Evolutionary conservation across 129 eudicot species (phyloP).

Genomic region (Smallanthus sonchifolius): DNA sequence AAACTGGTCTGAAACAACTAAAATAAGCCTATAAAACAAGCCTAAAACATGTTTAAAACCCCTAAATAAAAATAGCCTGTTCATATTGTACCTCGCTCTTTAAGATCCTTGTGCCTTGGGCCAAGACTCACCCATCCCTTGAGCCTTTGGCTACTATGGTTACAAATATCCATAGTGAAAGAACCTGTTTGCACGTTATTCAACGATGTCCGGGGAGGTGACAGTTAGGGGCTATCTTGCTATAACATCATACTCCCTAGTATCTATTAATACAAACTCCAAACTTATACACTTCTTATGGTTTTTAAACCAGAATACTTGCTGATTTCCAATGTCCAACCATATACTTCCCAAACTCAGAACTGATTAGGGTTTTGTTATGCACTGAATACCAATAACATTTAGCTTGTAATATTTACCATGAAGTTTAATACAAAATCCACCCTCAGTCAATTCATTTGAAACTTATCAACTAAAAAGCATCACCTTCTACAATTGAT

Average conservation of each 20-base stretch:
- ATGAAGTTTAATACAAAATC: background rate
- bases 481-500: constrained; percentile 18
- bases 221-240: background rate
- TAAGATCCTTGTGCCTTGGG: no score
- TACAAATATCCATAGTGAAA: background rate
- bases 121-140: no score
- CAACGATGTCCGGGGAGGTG: background rate
- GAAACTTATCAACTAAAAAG: background rate
- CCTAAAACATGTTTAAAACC: no score
- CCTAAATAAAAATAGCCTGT: no score
- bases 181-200: background rate
- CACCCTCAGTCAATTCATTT: background rate
- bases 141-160: no score
- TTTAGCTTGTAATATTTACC: background rate
- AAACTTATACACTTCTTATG: background rate
- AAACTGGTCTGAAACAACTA: no score
- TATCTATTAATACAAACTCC: background rate
- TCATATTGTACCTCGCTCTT: no score
- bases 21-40: no score
- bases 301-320: background rate
- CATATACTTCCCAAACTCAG: background rate
- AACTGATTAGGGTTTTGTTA: background rate
- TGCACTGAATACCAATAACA: background rate
- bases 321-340: background rate
- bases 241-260: background rate